Percentiles rank a stretch among this genome's conserved stretches.
phyloP scores from a whole-genome alignment of 2,329 filamentous ascomycete genomes.

The Xylariaceae sp. region DNA sequence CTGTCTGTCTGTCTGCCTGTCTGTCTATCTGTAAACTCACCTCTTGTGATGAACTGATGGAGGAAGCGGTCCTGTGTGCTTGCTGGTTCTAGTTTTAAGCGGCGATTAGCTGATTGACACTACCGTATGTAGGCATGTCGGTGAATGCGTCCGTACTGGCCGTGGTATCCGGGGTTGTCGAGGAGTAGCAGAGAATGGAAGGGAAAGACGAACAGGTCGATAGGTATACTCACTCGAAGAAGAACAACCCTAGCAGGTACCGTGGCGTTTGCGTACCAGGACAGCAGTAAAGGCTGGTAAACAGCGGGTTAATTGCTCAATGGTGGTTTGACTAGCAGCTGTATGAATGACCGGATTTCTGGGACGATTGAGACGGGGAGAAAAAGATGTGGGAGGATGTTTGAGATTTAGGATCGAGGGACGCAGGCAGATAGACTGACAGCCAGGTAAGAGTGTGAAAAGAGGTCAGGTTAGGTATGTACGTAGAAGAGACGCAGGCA shows the following conservation, averaged over 20 bases:
- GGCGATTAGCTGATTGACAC: constrained; percentile 18
- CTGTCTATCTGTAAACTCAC: constrained; percentile 25
- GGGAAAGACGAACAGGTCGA: constrained; percentile 1
- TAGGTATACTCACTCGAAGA: constrained; percentile 14
- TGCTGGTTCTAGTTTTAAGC: constrained; percentile 15
- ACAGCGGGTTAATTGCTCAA: constrained; percentile 7
- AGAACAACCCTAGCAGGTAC: constrained; percentile 10
- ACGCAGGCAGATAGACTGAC: constrained; percentile 10
- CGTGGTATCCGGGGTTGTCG: background rate
- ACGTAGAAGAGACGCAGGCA: too few species aligned
- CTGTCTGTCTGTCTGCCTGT: too few species aligned
- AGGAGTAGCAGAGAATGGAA: constrained; percentile 5
- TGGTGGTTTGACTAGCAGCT: constrained; percentile 3
- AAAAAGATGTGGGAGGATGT: constrained; percentile 16
- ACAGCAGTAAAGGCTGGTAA: constrained; percentile 6
- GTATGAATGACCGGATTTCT: constrained; percentile 7
- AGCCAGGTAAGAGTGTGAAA: too few species aligned
- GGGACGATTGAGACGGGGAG: constrained; percentile 7
- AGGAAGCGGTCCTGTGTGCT: constrained; percentile 7
- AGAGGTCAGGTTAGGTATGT: too few species aligned
- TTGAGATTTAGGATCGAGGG: constrained; percentile 20
- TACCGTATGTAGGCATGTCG: constrained; percentile 1
- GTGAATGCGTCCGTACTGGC: constrained; percentile 7
- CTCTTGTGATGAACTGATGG: constrained; percentile 17
- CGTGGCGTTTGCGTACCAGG: constrained; percentile 8